These are phyloP conservation scores for Elsinoe australis DNA, from an alignment of 2,329 filamentous ascomycete species.

Conservation along the genomic window DNA sequence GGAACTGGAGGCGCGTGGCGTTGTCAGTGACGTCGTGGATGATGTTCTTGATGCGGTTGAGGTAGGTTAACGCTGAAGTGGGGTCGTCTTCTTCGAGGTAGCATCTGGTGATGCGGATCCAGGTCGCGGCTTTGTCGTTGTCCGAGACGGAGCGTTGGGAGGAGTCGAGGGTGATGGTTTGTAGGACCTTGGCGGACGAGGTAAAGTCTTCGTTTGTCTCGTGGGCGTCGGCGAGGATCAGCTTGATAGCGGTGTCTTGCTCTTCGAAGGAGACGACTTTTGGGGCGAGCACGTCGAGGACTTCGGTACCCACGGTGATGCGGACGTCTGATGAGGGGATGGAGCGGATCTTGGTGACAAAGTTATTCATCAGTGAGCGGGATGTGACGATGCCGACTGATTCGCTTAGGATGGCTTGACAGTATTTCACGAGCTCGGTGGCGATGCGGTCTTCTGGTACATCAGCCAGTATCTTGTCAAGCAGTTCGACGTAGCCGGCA, in stretches of 20 bases:
- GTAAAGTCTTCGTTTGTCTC: conserved; percentile 74
- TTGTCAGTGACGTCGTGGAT: conserved; percentile 70
- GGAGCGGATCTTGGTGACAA: conserved; percentile 55
- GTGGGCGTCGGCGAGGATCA: conserved; percentile 74
- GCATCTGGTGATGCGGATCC: conserved; percentile 90
- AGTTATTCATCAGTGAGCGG: conserved; percentile 59
- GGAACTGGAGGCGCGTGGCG: conserved; percentile 73
- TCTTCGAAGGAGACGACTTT: conserved; percentile 72
- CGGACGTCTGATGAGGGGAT: conserved; percentile 57
- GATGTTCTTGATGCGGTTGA: conserved; percentile 93
- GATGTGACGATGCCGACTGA: conserved; percentile 68
- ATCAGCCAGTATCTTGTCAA: conserved; percentile 47
- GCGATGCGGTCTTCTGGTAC: conserved; percentile 38
- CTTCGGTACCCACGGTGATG: conserved; percentile 64
- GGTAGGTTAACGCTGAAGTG: conserved; percentile 71
- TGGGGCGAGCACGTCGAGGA: conserved; percentile 60
- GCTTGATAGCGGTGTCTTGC: conserved; percentile 69
- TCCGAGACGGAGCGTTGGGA: conserved; percentile 78
- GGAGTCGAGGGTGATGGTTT: conserved; percentile 79
- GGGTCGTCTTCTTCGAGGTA: conserved; percentile 92
- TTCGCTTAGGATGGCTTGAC: conserved; percentile 57
- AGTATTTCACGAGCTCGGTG: conserved; percentile 59
- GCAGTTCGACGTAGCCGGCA: conserved; percentile 50
- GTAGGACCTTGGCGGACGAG: conserved; percentile 67
- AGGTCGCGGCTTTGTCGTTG: conserved; percentile 73